Conservation (phyloP, 1,139 yeast species). For the Debaryomycetaceae sp. region DNA sequence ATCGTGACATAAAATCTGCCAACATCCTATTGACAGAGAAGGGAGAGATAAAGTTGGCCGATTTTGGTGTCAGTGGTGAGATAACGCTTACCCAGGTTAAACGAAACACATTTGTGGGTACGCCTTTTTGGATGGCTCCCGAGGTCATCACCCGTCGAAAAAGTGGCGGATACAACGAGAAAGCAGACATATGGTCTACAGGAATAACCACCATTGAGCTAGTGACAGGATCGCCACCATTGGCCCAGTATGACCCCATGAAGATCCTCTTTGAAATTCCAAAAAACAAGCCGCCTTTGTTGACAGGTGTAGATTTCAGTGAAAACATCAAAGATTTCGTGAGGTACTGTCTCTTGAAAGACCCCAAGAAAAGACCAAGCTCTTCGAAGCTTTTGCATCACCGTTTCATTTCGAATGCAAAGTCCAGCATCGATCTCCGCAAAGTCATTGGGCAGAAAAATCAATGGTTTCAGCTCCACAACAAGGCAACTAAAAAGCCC, state of each 20-base stretch:
- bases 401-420: slow-evolving; percentile 33
- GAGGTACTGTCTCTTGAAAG: slow-evolving; percentile 53
- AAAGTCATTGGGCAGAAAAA: slow-evolving; percentile 21
- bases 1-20: slow-evolving; percentile 82
- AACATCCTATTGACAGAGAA: slow-evolving; percentile 63
- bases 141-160: slow-evolving; percentile 57
- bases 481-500: slow-evolving; percentile 7
- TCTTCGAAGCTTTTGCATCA: slow-evolving; percentile 44
- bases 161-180: slow-evolving; percentile 61
- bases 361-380: slow-evolving; percentile 52
- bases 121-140: slow-evolving; percentile 95
- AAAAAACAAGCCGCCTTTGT: slow-evolving; percentile 59
- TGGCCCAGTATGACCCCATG: slow-evolving; percentile 67
- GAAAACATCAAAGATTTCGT: slow-evolving; percentile 60
- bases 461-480: slow-evolving; percentile 20
- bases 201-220: slow-evolving; percentile 82
- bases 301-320: slow-evolving; percentile 44
- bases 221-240: slow-evolving; percentile 70
- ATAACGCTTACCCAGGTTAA: slow-evolving; percentile 57
- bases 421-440: slow-evolving; percentile 4
- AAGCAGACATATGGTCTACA: slow-evolving; percentile 85
- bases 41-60: slow-evolving; percentile 72
- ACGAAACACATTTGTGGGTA: slow-evolving; percentile 77
- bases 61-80: slow-evolving; percentile 86
- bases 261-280: slow-evolving; percentile 74